phyloP scores from a whole-genome alignment of 345 rosid genomes.

The Erodium maritimum region DNA sequence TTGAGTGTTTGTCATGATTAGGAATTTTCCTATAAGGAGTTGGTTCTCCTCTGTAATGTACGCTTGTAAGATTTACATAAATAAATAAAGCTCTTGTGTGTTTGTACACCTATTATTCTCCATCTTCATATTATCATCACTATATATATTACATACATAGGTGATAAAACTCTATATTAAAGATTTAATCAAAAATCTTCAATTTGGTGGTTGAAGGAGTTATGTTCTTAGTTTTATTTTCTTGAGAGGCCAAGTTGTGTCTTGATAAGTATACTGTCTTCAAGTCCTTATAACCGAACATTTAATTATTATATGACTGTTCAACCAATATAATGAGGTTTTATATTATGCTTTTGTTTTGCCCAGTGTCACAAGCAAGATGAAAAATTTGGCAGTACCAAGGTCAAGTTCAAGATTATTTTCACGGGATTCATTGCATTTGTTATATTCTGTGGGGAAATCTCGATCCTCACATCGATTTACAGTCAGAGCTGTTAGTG shows the following conservation, averaged over 20 bases:
- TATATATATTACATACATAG: background rate
- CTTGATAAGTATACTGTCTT: background rate
- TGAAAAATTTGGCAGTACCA: conserved; percentile 18
- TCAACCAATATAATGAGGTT: background rate
- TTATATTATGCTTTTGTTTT: background rate
- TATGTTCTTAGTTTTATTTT: background rate
- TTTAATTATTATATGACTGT: background rate
- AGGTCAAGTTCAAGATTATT: background rate
- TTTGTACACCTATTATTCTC: too few relatives aligned
- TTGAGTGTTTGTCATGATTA: too few relatives aligned
- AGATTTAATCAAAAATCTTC: too few relatives aligned
- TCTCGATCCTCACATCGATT: conserved; percentile 39
- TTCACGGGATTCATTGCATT: conserved; percentile 34
- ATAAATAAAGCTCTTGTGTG: too few relatives aligned
- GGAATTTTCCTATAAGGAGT: too few relatives aligned
- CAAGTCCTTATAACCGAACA: background rate
- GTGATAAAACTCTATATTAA: too few relatives aligned
- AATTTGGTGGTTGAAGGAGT: conserved; percentile 2
- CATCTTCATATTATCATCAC: too few relatives aligned
- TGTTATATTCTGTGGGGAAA: conserved; percentile 30
- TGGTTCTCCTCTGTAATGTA: too few relatives aligned
- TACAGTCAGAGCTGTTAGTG: conserved; percentile 77
- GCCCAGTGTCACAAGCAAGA: conserved; percentile 20
- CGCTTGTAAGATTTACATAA: too few relatives aligned
- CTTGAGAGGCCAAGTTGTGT: background rate